A percentile compares a stretch with the other conserved stretches of the same genome.
Evolutionary conservation across 768 basidiomycete genomes (phyloP).

Genomic region (Amanita phalloides): DNA sequence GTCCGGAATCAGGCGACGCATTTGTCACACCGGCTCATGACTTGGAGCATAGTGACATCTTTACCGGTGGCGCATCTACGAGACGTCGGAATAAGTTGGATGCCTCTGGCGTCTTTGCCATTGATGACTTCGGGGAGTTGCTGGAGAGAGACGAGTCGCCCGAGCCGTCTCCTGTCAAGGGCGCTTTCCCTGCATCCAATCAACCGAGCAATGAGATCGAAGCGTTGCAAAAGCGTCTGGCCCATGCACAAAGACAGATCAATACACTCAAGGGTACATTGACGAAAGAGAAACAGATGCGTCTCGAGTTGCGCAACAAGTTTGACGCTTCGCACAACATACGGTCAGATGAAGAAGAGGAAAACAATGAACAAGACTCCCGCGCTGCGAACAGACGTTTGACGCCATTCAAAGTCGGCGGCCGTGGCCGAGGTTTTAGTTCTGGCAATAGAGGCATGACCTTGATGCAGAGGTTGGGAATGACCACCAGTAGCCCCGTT

Average conservation of each 20-base stretch:
- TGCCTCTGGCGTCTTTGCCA: slow-evolving; percentile 37
- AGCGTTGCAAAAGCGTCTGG: slow-evolving; percentile 66
- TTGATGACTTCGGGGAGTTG: slow-evolving; percentile 8
- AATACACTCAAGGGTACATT: slow-evolving; percentile 70
- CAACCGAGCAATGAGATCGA: slow-evolving; percentile 78
- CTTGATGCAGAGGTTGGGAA: slow-evolving; percentile 52
- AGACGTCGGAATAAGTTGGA: slow-evolving; percentile 43
- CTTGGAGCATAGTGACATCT: slow-evolving; percentile 54
- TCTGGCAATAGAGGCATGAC: slow-evolving; percentile 34
- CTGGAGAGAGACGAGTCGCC: slow-evolving; percentile 5
- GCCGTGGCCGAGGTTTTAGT: slow-evolving; percentile 30
- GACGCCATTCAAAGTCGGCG: slow-evolving; percentile 49
- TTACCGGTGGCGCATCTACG: slow-evolving; percentile 54
- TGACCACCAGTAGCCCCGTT: slow-evolving; percentile 39
- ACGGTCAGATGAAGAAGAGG: slow-evolving; percentile 27
- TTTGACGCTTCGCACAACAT: slow-evolving; percentile 32
- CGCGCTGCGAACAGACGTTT: slow-evolving; percentile 24
- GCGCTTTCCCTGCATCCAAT: slow-evolving; percentile 50
- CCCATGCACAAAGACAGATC: slow-evolving; percentile 82
- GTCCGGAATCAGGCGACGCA: slow-evolving; percentile 24
- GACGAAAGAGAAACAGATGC: slow-evolving; percentile 74
- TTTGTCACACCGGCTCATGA: slow-evolving; percentile 48
- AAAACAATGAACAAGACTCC: slow-evolving; percentile 36
- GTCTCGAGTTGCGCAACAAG: slow-evolving; percentile 53
- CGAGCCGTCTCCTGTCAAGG: slow-evolving; percentile 6